Percentiles rank a stretch among this genome's conserved stretches.
Evolutionary conservation across 2,329 filamentous ascomycete species (phyloP).

Genomic region (Aspergillus pseudonomiae): DNA sequence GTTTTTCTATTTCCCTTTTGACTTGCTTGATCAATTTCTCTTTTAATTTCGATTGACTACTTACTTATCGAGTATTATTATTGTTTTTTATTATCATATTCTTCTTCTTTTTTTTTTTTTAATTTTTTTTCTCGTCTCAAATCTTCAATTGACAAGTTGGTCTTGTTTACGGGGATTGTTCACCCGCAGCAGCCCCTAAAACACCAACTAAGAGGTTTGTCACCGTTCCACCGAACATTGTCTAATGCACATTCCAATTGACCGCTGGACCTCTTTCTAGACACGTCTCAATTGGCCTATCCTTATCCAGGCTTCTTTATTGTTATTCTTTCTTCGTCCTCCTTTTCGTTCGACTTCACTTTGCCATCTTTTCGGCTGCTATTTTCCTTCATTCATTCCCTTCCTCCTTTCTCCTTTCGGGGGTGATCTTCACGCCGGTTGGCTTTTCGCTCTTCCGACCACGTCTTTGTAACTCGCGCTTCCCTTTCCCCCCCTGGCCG

Average conservation of each 20-base stretch:
- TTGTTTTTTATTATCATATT: not conserved
- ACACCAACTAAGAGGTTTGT: slow-evolving; percentile 21
- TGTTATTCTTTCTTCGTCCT: slow-evolving; percentile 22
- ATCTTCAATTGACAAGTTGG: slow-evolving; percentile 2
- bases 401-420: slow-evolving; percentile 22
- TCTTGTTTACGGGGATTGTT: slow-evolving; percentile 4
- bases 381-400: not conserved
- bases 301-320: slow-evolving; percentile 21
- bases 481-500: slow-evolving; percentile 15
- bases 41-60: not conserved
- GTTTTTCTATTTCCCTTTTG: not conserved
- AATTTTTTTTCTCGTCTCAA: too few relatives aligned
- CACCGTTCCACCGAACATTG: slow-evolving; percentile 27
- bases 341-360: slow-evolving; percentile 17
- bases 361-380: slow-evolving; percentile 15
- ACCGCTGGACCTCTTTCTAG: slow-evolving; percentile 26
- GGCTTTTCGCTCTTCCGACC: slow-evolving; percentile 22
- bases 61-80: not conserved
- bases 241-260: slow-evolving; percentile 40
- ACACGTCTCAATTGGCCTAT: slow-evolving; percentile 32
- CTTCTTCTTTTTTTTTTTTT: not conserved
- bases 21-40: not conserved
- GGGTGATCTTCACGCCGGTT: slow-evolving; percentile 19
- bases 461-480: slow-evolving; percentile 35
- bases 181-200: slow-evolving; percentile 18